Base-by-base conservation (phyloP, 495 filamentous ascomycete genomes). In the Sordaria brevicollis region DNA sequence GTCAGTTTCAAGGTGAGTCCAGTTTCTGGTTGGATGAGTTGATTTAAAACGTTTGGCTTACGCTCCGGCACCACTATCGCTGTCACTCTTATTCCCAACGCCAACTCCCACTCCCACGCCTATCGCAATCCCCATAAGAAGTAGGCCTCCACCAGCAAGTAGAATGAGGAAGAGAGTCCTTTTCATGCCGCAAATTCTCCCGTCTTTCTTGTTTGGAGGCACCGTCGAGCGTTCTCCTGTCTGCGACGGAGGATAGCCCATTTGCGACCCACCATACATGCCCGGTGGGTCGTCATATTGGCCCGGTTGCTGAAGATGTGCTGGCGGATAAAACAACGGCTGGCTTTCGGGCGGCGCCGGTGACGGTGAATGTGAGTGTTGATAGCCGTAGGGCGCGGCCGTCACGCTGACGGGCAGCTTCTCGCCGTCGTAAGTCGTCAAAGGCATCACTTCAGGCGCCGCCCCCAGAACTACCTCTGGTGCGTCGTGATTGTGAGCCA, bases 91-190 rank as follows among this genome's bases (percentile, higher is more conserved):
- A 25, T 62, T 68, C 13, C 38, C 57, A 21, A 69, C 21, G 15
- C 71, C 74, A 11, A 74, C 71, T 9, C 68, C 73, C 35, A 76
- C 71, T 13, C 74, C 73, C 1, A 74, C 74, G 8, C 73, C 73
- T 29, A 76, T 37, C 33, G 67, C 74, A 15, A 76, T 67, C 5
- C 38, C 73, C n/a, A 73, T 15, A 13, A 74, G 67, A 49, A 72
- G 29, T 38, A 76, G 10, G 0, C 65, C 67, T 15, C 54, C 73
- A 4, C 71, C n/a, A 5, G 37, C 71, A 4, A 74, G 35, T 2
- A 76, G 35, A 19, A 73, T 8, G 9, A 74, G 38, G 35, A 71
- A 70, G 9, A 73, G 49, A 2, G 65, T 25, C 37, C 57, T 68
- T 65, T 68, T 69, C 7, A 76, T 13, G 8, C 73, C 71, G 19